These are phyloP conservation scores for Eragrostis curvula DNA, from an alignment of 176 grass and related monocot genomes.

Conservation along the genomic window DNA sequence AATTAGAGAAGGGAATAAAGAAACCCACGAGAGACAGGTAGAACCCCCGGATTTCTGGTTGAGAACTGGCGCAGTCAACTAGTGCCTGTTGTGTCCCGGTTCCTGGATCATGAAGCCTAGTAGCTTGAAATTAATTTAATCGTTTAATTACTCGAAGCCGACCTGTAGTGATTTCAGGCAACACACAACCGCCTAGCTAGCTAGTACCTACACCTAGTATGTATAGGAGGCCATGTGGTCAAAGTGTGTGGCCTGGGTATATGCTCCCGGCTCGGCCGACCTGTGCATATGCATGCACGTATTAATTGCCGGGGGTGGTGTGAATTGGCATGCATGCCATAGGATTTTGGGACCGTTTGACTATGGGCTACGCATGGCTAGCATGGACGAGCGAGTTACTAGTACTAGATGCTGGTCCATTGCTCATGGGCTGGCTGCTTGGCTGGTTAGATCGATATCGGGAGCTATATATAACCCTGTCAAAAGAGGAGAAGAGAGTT, in stretches of 20 bases:
- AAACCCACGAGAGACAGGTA: neutral
- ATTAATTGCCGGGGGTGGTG: slow-evolving; percentile 36
- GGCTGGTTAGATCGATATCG: slow-evolving; percentile 10
- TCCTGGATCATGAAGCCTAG: slow-evolving; percentile 6
- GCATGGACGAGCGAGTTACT: neutral
- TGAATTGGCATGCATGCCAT: slow-evolving; percentile 22
- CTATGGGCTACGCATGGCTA: slow-evolving; percentile 2
- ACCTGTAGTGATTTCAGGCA: slow-evolving; percentile 7
- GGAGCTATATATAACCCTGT: no score
- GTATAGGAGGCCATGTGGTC: slow-evolving; percentile 24
- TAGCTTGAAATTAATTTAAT: neutral
- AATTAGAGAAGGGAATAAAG: neutral
- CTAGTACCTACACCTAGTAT: neutral
- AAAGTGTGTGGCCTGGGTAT: slow-evolving; percentile 33
- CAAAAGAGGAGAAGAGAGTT: no score
- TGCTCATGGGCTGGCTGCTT: neutral
- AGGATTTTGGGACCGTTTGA: slow-evolving; percentile 36
- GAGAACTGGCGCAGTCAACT: slow-evolving; percentile 43
- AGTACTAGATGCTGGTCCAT: slow-evolving; percentile 27
- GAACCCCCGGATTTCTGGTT: neutral
- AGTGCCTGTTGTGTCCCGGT: neutral
- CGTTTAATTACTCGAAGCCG: neutral
- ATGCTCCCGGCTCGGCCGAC: neutral
- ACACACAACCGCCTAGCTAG: slow-evolving; percentile 33
- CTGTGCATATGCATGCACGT: slow-evolving; percentile 42